Evolutionary conservation across 2,329 filamentous ascomycete species (phyloP).

Genomic region (Apiospora phragmitis): DNA sequence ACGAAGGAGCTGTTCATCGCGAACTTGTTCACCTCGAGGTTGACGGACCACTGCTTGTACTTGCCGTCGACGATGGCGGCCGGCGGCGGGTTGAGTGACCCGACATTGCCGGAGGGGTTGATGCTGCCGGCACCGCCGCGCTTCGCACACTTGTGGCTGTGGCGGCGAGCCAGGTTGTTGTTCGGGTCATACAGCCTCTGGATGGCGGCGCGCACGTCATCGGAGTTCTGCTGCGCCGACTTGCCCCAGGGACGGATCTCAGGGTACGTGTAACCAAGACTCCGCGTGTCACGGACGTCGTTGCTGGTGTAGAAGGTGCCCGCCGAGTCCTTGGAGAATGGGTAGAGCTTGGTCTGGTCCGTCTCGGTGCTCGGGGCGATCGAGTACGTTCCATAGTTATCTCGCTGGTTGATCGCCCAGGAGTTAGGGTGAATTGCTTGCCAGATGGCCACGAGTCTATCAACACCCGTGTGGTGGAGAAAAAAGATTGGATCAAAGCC

Average conservation of each 20-base stretch:
- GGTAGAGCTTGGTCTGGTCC: constrained; percentile 7
- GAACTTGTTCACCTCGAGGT: constrained; percentile 10
- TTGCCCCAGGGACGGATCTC: constrained; percentile 14
- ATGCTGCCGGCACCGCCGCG: neutral
- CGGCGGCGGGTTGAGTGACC: constrained; percentile 1
- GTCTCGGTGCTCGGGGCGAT: neutral
- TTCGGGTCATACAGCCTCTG: constrained; percentile 9
- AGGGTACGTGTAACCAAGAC: constrained; percentile 12
- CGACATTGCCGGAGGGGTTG: neutral
- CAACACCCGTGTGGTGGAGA: constrained; percentile 24
- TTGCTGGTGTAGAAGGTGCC: constrained; percentile 8
- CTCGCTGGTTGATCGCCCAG: constrained; percentile 5
- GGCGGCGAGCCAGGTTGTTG: neutral
- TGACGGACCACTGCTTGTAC: constrained; percentile 12
- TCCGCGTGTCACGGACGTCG: constrained; percentile 8
- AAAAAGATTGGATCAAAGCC: constrained; percentile 31
- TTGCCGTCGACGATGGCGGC: constrained; percentile 9
- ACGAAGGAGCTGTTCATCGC: constrained; percentile 10
- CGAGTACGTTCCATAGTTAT: neutral
- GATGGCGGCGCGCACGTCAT: constrained; percentile 7
- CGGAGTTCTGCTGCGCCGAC: neutral
- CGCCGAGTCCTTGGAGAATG: neutral
- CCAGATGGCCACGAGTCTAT: constrained; percentile 29
- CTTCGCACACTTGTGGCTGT: neutral
- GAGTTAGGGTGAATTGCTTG: constrained; percentile 24